Base-by-base conservation (phyloP, 2,329 filamentous ascomycete genomes). In the Gliomastix tumulicola region DNA sequence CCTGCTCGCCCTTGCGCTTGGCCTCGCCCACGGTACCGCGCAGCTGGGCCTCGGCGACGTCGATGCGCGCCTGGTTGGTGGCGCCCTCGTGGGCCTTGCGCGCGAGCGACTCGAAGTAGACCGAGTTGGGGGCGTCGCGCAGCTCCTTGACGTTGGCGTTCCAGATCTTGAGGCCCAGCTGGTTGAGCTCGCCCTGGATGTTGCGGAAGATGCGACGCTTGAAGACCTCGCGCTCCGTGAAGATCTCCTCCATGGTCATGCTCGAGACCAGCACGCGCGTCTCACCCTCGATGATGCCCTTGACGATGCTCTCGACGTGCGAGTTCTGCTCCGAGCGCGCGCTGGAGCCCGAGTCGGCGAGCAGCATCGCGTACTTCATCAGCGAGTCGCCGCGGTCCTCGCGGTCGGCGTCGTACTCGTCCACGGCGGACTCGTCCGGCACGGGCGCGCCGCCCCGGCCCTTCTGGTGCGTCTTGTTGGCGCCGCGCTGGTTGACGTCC, bases 181-280 rank as follows among this genome's bases (percentile, higher is more conserved):
- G 82, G 44, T 82, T 73, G 3, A 94, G 71, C 56, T 94, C 88
- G 40, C 74, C 74, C 54, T 89, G 84, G 39, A 90, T 86, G 55
- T 86, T 84, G 45, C 69, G 69, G 59, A 82, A 83, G 48, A 85
- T 82, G 46, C 83, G 79, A 46, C 72, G 74, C 66, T 90, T 87
- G 68, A 88, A 88, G 30, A 83, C 67, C 47, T 85, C 80, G 22
- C 84, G 70, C 59, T 86, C 81, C 41, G 79, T 82, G 59, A 89
- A 89, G 41, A 94, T 84, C 59, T 92, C 86, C 55, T 90, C 86
- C 84, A 92, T 90, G n/a, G 85, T 89, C 84, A 94, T 90, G 48
- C 78, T 82, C 1, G 81, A 86, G 30, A 94, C 84, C 36, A 94
- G 78, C 6, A 87, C 83, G 40, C 88, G 76, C 2, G 84, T 89